phyloP scores from a whole-genome alignment of 495 filamentous ascomycete species.

The Hypoxylon cercidicola region DNA sequence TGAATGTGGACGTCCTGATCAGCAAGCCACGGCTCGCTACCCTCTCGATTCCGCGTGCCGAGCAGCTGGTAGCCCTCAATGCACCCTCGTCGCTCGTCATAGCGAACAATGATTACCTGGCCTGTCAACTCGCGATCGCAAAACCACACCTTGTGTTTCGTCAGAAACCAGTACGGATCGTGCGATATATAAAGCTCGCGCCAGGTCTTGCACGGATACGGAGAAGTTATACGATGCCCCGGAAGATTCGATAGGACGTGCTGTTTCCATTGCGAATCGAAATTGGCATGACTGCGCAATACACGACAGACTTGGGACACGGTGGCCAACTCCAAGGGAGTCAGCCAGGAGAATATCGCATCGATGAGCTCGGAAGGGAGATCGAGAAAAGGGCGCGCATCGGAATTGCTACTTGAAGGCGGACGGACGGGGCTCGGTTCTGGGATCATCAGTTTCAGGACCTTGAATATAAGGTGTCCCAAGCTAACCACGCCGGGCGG shows the following conservation, averaged over 20 bases:
- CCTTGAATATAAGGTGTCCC: conserved; percentile 5
- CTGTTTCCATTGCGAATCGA: conserved; percentile 71
- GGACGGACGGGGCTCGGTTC: conserved; percentile 20
- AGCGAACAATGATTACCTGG: conserved; percentile 76
- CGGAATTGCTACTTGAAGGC: conserved; percentile 11
- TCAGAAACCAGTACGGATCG: conserved; percentile 85
- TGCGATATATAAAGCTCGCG: conserved; percentile 76
- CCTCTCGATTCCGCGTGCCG: conserved; percentile 64
- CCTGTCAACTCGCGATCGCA: conserved; percentile 75
- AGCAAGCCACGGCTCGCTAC: conserved; percentile 69
- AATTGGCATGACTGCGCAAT: conserved; percentile 60
- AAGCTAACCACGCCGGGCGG: conserved; percentile 18
- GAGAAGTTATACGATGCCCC: conserved; percentile 58
- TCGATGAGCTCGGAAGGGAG: conserved; percentile 74
- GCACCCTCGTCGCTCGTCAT: conserved; percentile 73
- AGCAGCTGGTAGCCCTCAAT: conserved; percentile 86
- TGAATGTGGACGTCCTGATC: conserved; percentile 78
- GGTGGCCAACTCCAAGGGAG: conserved; percentile 64
- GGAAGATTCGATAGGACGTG: conserved; percentile 72
- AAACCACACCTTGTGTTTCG: conserved; percentile 85
- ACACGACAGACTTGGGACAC: conserved; percentile 65
- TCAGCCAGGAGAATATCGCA: conserved; percentile 68
- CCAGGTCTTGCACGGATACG: conserved; percentile 69
- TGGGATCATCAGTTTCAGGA: conserved; percentile 29
- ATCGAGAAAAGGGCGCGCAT: conserved; percentile 46